A percentile compares a stretch with the other conserved stretches of the same genome.
Conservation (phyloP, 1,139 yeast genomes). For the Diutina sp. region DNA sequence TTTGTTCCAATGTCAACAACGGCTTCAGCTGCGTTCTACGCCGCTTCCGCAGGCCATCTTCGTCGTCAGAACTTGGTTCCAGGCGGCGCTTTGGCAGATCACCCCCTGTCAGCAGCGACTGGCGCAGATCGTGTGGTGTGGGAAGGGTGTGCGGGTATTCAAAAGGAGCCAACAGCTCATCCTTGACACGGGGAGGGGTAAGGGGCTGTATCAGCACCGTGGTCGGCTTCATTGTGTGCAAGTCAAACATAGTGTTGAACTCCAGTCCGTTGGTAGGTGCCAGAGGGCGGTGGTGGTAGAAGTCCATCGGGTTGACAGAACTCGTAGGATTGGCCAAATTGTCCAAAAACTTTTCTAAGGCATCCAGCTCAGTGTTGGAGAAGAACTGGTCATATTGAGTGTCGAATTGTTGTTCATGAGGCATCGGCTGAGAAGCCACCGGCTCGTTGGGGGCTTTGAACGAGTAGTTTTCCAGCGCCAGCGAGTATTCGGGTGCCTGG, state of each 20-base stretch:
- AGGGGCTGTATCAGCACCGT: background rate
- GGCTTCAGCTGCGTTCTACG: slow-evolving; percentile 28
- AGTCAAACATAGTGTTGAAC: slow-evolving; percentile 10
- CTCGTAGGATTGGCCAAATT: slow-evolving; percentile 23
- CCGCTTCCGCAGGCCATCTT: slow-evolving; percentile 13
- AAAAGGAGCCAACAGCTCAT: background rate
- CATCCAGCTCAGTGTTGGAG: slow-evolving; percentile 31
- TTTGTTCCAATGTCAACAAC: slow-evolving; percentile 51
- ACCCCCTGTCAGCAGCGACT: slow-evolving; percentile 6
- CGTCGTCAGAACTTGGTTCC: slow-evolving; percentile 5
- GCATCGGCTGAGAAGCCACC: background rate
- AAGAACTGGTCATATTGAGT: slow-evolving; percentile 24
- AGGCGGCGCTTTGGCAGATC: background rate
- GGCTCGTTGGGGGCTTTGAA: background rate
- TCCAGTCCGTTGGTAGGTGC: slow-evolving; percentile 6
- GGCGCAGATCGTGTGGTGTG: slow-evolving; percentile 21
- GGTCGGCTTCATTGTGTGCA: slow-evolving; percentile 18
- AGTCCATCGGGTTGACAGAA: slow-evolving; percentile 17
- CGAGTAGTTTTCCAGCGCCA: background rate
- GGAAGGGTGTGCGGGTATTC: slow-evolving; percentile 8
- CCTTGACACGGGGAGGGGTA: slow-evolving; percentile 4
- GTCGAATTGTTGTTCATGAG: background rate
- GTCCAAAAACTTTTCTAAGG: slow-evolving; percentile 32
- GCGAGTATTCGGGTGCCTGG: background rate
- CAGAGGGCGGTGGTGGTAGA: slow-evolving; percentile 11